Evolutionary conservation across 2,329 filamentous ascomycete species (phyloP), one percentile per base, ranked within the genome.

Genomic region (Ambrosiella beaveri): DNA sequence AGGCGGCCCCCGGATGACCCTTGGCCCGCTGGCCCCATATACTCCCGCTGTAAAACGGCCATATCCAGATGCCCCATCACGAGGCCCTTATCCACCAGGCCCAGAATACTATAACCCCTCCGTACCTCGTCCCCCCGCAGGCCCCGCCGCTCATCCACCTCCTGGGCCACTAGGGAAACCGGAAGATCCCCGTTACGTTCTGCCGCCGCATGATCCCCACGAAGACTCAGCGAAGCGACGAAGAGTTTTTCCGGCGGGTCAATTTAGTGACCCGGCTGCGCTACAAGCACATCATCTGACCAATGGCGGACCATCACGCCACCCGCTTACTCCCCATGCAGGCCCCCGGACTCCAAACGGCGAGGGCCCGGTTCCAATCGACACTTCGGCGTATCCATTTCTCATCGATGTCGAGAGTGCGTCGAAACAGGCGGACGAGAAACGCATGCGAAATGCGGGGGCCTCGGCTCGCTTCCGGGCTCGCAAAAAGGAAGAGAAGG

Each of bases 341-440:
- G 27, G 27, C 27, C 27, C 44, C 7, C 13, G 44, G 7, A 17
- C n/a, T n/a, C 4, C 19, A 17, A 13, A 47, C n/a, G 44, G 11
- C 15, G 44, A 17, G 2, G 19, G n/a, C 3, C 44, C 19, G 2
- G 13, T 15, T 15, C 13, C 13, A 13, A 47, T 47, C 2, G 44
- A 17, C 2, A 13, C 44, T 15, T 47, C 44, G n/a, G 11, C 44
- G 2, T 47, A 47, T 47, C 11, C 11, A 15, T 15, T 47, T 15
- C 13, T 15, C 5, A 52, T 62, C 17, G 58, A 62, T 35, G 61
- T 41, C 12, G 53, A 59, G 12, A 62, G 60, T 52, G 88, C 85
- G 11, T 94, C 88, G 11, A 84, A 83, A 63, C 81, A 87, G 64
- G 86, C 87, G 44, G 86, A 93, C 65, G 87, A 94, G 68, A 95